Evolutionary conservation across 2,329 filamentous ascomycete genomes (phyloP).

Genomic region (Endoconidiophora polonica): DNA sequence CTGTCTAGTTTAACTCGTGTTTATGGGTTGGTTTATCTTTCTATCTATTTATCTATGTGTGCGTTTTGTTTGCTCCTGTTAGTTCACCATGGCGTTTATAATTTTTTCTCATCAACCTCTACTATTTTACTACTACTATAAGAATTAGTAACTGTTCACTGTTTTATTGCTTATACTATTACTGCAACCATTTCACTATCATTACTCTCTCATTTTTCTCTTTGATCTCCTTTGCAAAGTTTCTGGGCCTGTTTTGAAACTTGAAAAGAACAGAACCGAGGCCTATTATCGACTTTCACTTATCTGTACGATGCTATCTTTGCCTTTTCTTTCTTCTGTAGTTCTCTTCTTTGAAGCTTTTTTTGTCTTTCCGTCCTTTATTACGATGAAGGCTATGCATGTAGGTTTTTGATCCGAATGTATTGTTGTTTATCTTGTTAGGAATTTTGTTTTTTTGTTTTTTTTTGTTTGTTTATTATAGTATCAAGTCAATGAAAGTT

Average conservation of each 20-base stretch:
- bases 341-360: neutral
- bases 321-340: neutral
- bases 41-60: neutral
- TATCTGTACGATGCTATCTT: neutral
- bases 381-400: too few species aligned
- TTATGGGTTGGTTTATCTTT: slow-evolving; percentile 1
- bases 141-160: too few species aligned
- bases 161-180: neutral
- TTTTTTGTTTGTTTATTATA: too few species aligned
- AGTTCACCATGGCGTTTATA: too few species aligned
- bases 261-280: neutral
- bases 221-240: neutral
- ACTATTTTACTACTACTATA: neutral
- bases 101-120: neutral
- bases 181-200: too few species aligned
- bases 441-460: too few species aligned
- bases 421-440: too few species aligned
- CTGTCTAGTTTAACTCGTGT: neutral
- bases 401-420: too few species aligned
- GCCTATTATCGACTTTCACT: neutral
- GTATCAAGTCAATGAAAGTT: too few species aligned
- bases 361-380: too few species aligned
- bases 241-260: neutral
- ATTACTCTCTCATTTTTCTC: neutral
- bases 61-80: neutral